A percentile compares a stretch with the other conserved stretches of the same genome.
phyloP scores from a whole-genome alignment of 2,329 filamentous ascomycete genomes.

The Aspergillus proliferans region DNA sequence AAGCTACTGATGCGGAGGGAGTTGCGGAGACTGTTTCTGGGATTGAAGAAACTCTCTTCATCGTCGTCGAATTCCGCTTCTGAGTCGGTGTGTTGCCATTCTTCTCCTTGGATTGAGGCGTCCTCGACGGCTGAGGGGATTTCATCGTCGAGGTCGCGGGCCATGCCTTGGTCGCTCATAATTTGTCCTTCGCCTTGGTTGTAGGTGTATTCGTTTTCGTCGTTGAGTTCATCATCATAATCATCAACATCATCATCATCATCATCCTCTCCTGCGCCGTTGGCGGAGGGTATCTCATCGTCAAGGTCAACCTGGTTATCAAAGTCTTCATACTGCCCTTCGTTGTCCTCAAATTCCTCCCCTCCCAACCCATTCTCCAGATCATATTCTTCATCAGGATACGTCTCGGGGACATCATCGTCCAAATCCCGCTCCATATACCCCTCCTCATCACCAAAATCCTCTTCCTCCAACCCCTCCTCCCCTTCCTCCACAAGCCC shows the following conservation, averaged over 20 bases:
- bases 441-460: constrained; percentile 47
- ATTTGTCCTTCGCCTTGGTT: constrained; percentile 27
- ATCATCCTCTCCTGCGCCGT: constrained; percentile 3
- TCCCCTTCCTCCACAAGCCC: constrained; percentile 38
- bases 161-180: constrained; percentile 53
- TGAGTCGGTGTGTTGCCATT: constrained; percentile 73
- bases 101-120: constrained; percentile 44
- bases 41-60: constrained; percentile 24
- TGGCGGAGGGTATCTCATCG: constrained; percentile 57
- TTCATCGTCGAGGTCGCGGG: constrained; percentile 64
- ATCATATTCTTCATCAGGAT: constrained; percentile 39
- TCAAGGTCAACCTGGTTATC: constrained; percentile 45
- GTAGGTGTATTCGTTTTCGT: too few relatives aligned
- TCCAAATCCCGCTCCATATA: constrained; percentile 59
- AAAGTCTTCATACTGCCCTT: constrained; percentile 22
- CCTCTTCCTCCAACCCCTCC: constrained; percentile 46
- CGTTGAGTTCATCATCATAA: neutral
- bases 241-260: neutral
- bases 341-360: constrained; percentile 31
- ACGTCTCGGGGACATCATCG: constrained; percentile 65
- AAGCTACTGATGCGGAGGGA: constrained; percentile 18
- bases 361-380: constrained; percentile 36
- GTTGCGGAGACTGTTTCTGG: constrained; percentile 25
- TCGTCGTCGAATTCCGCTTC: constrained; percentile 55
- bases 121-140: constrained; percentile 54